A percentile compares a stretch with the other conserved stretches of the same genome.
Conservation (phyloP, 768 basidiomycete species). For the Strobilomyces dryophilus region DNA sequence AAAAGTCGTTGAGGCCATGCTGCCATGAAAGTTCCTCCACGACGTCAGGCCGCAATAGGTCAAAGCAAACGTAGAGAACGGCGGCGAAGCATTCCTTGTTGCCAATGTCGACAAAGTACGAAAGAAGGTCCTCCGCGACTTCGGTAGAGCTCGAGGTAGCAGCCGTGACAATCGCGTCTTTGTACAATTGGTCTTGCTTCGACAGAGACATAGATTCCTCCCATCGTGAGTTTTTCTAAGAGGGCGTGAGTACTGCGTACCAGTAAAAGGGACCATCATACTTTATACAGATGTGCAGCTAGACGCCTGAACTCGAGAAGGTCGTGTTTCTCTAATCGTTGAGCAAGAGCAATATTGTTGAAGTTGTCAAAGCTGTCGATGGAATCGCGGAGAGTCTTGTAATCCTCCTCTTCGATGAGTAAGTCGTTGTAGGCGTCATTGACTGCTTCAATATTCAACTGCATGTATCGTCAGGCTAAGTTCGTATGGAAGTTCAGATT, state of each 20-base stretch:
- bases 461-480: conserved; percentile 8
- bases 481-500: neutral
- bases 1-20: conserved; percentile 93
- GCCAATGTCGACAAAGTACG: conserved; percentile 97
- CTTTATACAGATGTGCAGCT: conserved; percentile 96
- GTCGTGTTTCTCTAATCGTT: conserved; percentile 82
- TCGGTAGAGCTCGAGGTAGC: conserved; percentile 80
- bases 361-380: conserved; percentile 99
- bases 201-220: conserved; percentile 94
- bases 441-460: conserved; percentile 95
- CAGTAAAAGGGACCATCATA: conserved; percentile 22
- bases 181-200: conserved; percentile 96
- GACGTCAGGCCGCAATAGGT: conserved; percentile 87
- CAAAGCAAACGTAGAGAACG: conserved; percentile 88
- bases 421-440: conserved; percentile 98
- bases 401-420: conserved; percentile 99
- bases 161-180: conserved; percentile 93
- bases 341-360: conserved; percentile 84
- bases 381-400: conserved; percentile 94
- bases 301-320: conserved; percentile 93
- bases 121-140: conserved; percentile 90
- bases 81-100: conserved; percentile 98
- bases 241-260: neutral
- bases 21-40: conserved; percentile 97
- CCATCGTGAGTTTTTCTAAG: conserved; percentile 90